Evolutionary conservation across 495 filamentous ascomycete species (phyloP).

Genomic region (Friedmanniomyces simplex): DNA sequence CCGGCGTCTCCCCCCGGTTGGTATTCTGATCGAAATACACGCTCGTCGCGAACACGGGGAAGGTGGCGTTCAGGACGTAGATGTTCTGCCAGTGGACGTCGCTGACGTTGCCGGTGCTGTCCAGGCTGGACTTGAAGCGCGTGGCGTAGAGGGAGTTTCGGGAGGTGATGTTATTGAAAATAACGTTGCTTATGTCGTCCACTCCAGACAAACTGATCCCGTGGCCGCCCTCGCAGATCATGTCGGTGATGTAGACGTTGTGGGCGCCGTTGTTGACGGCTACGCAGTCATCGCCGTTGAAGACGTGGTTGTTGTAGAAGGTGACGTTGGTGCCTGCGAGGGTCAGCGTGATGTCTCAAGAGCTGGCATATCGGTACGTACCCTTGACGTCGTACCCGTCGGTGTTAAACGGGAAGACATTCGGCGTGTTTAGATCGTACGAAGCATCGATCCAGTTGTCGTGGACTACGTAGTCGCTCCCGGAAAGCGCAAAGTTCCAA

Average conservation of each 20-base stretch:
- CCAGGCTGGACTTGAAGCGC: conserved; percentile 37
- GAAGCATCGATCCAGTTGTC: conserved; percentile 36
- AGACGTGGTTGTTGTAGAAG: conserved; percentile 34
- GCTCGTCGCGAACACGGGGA: conserved; percentile 38
- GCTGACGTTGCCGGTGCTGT: conserved; percentile 34
- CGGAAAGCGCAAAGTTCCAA: conserved; percentile 34
- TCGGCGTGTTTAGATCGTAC: conserved; percentile 23
- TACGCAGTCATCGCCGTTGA: conserved; percentile 38
- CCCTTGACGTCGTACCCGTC: conserved; percentile 36
- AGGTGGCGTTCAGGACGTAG: conserved; percentile 36
- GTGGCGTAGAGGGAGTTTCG: conserved; percentile 34
- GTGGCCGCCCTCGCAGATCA: conserved; percentile 37
- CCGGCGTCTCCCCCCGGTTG: conserved; percentile 14
- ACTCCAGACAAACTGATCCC: conserved; percentile 28
- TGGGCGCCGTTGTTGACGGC: conserved; percentile 32
- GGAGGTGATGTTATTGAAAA: conserved; percentile 34
- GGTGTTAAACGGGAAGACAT: conserved; percentile 38
- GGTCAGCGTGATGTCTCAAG: too few relatives aligned
- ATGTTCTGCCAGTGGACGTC: conserved; percentile 38
- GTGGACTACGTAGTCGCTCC: conserved; percentile 31
- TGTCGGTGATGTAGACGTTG: conserved; percentile 35
- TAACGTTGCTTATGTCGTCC: conserved; percentile 34
- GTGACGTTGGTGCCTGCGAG: too few relatives aligned
- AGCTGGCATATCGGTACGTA: too few relatives aligned
- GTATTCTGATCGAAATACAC: conserved; percentile 33